Evolutionary conservation across 371 early-diverging fungal genomes (phyloP).

Genomic region (Apophysomyces elegans): DNA sequence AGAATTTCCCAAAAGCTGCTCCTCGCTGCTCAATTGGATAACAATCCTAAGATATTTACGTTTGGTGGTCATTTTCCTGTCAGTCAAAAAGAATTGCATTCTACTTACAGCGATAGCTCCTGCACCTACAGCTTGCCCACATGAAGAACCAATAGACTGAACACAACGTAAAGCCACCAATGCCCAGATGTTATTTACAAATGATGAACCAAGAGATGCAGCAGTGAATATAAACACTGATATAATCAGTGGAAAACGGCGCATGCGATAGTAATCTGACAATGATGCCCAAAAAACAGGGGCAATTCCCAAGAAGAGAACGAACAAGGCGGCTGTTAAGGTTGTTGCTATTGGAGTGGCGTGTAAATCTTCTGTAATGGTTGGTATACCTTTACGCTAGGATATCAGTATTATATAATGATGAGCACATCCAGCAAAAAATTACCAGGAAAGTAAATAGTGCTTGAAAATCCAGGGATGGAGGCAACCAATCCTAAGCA

Average conservation of each 20-base stretch:
- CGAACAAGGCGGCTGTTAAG: constrained; percentile 59
- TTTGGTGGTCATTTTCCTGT: not conserved
- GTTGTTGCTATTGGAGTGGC: constrained; percentile 55
- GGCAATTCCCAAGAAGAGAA: constrained; percentile 61
- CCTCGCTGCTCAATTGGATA: constrained; percentile 36
- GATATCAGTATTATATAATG: too few relatives aligned
- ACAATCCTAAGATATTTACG: constrained; percentile 20
- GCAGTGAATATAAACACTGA: constrained; percentile 63
- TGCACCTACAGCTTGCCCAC: constrained; percentile 67
- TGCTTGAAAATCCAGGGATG: constrained; percentile 34
- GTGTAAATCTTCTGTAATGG: constrained; percentile 49
- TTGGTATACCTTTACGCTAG: constrained; percentile 37
- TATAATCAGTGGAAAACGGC: constrained; percentile 61
- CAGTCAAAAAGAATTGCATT: not conserved
- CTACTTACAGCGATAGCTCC: constrained; percentile 38
- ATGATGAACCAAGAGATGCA: constrained; percentile 72
- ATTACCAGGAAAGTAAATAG: constrained; percentile 23
- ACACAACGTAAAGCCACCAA: constrained; percentile 71
- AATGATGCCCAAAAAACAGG: constrained; percentile 70
- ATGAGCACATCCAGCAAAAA: constrained; percentile 17
- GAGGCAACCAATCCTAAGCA: constrained; percentile 28
- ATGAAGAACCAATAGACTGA: constrained; percentile 72
- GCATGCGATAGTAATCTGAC: constrained; percentile 62
- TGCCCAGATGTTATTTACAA: constrained; percentile 58
- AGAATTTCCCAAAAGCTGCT: constrained; percentile 50